These are phyloP conservation scores for Suillus spraguei DNA, from an alignment of 768 basidiomycete genomes.

Conservation along the genomic window DNA sequence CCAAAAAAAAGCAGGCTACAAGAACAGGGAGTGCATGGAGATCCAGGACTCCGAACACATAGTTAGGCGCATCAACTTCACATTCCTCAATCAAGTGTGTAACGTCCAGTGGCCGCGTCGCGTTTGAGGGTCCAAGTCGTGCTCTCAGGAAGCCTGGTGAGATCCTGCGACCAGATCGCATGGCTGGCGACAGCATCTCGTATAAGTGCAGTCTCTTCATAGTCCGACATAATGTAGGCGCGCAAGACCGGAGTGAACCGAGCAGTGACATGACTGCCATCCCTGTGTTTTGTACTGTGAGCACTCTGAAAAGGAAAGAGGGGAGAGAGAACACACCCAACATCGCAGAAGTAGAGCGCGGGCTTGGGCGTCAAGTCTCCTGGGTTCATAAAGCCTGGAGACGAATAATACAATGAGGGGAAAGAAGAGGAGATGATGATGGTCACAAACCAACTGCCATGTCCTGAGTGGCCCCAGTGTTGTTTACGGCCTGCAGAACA, in stretches of 20 bases:
- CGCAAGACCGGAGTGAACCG: conserved; percentile 3
- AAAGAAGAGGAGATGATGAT: too few relatives aligned
- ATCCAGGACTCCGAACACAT: background rate
- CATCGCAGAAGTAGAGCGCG: background rate
- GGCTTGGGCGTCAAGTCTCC: background rate
- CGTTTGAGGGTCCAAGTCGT: conserved; percentile 6
- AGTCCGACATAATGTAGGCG: conserved; percentile 7
- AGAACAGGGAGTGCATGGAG: background rate
- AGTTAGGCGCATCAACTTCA: background rate
- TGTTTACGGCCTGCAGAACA: background rate
- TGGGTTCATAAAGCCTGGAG: background rate
- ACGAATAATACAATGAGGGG: too few relatives aligned
- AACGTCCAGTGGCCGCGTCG: background rate
- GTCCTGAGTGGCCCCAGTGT: background rate
- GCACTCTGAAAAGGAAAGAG: background rate
- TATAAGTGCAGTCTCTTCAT: background rate
- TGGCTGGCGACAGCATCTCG: background rate
- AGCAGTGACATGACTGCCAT: background rate
- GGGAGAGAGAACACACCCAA: background rate
- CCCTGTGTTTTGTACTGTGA: background rate
- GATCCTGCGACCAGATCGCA: background rate
- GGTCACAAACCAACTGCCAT: background rate
- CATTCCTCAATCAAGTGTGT: background rate
- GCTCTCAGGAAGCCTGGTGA: background rate
- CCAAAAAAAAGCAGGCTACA: too few relatives aligned